Evolutionary conservation across 768 basidiomycete species (phyloP), one percentile per base, ranked within the genome.

Genomic region (Pleurotus djamor): DNA sequence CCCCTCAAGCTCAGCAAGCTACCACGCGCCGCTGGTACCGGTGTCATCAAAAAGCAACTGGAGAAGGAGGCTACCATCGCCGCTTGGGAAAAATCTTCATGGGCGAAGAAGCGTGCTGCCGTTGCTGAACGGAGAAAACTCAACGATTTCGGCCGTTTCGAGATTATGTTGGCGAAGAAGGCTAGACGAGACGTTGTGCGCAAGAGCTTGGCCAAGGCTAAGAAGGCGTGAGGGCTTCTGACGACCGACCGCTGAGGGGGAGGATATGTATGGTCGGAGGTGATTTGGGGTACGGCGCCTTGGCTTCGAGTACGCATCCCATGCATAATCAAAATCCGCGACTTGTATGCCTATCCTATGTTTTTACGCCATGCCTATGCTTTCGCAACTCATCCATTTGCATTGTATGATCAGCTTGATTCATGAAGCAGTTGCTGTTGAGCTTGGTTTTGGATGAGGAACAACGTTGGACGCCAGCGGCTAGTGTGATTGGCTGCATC

Each of bases 61-160:
- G 94, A 97, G 77, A 89, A 94, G 77, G 89, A 94, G 73, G 89
- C 79, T 38, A 81, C 86, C 58, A 77, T 89, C 51, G 87, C 85
- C 72, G 94, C 95, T 82, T 98, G 97, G 96, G 86, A 89, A 61
- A 84, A 83, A 69, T 90, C 90, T 17, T 66, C 81, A 4, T 98
- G 95, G 96, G 93, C 94, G 60, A 86, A 92, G 80, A 94, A 87
- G 79, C 86, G 92, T 52, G 83, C 82, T 45, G 88, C 92, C 10
- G 72, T 83, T 57, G 81, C 88, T 76, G 84, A 83, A 74, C 83
- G 95, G 70, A 82, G 88, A 74, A 78, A 81, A 69, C 71, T 93
- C 60, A 89, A 85, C 75, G 96, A 99, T 79, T 98, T 98, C 74
- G 92, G 87, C 61, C 86, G 96, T 58, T 98, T 98, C 80, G 74